Percentiles rank a stretch among this genome's conserved stretches.
These are phyloP conservation scores for Magnaporthiopsis poae DNA, from an alignment of 2,329 filamentous ascomycete species.

Conservation along the genomic window DNA sequence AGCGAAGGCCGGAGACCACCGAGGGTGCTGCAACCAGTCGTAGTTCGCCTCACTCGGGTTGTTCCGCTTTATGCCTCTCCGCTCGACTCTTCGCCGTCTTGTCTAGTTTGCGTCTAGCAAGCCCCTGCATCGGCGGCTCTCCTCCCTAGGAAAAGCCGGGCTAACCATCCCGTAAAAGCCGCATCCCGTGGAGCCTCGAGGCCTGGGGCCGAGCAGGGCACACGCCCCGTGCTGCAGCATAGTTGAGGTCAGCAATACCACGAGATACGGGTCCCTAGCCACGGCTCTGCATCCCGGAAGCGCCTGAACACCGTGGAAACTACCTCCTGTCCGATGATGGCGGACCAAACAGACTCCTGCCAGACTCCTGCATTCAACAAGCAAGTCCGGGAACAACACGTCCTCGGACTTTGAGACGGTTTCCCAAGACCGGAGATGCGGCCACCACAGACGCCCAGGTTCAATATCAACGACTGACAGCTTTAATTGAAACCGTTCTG, in stretches of 20 bases:
- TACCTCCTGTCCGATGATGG: neutral
- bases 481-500: neutral
- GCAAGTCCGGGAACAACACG: neutral
- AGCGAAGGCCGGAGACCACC: neutral
- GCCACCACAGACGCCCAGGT: too few relatives aligned
- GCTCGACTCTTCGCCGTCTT: neutral
- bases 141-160: neutral
- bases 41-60: neutral
- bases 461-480: too few relatives aligned
- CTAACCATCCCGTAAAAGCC: neutral
- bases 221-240: neutral
- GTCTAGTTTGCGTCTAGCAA: neutral
- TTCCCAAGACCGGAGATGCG: too few relatives aligned
- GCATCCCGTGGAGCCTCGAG: neutral
- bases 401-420: neutral
- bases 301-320: neutral
- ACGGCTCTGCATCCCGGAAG: neutral
- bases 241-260: neutral
- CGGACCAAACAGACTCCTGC: neutral
- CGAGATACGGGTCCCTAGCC: too few relatives aligned
- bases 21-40: neutral
- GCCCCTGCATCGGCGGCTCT: neutral
- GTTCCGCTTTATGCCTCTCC: neutral
- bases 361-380: neutral
- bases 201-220: neutral